These are phyloP conservation scores for Blastocystis sp. DNA, from an alignment of 352 stramenopile genomes.

Conservation along the genomic window DNA sequence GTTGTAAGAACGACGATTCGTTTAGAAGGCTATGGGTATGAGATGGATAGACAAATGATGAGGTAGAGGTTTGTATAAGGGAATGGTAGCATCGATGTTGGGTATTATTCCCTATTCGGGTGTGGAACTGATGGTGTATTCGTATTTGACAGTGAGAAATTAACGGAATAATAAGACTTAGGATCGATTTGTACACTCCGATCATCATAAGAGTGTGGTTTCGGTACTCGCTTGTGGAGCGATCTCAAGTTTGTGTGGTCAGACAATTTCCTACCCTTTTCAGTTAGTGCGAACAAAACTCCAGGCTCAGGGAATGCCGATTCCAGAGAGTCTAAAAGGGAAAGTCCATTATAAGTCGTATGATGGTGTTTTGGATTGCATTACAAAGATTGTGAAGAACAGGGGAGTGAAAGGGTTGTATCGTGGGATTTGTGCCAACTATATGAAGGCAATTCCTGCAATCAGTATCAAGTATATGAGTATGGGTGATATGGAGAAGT, in stretches of 20 bases:
- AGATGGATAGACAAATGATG: neutral
- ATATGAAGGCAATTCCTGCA: slow-evolving; percentile 65
- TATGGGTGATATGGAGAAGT: neutral
- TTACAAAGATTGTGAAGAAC: slow-evolving; percentile 63
- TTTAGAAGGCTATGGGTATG: slow-evolving; percentile 57
- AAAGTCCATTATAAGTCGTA: slow-evolving; percentile 63
- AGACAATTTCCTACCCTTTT: slow-evolving; percentile 65
- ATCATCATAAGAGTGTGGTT: slow-evolving; percentile 10
- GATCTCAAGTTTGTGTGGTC: slow-evolving; percentile 61
- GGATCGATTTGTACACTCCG: slow-evolving; percentile 15
- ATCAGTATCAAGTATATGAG: slow-evolving; percentile 64
- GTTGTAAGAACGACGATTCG: slow-evolving; percentile 62
- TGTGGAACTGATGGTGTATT: slow-evolving; percentile 65
- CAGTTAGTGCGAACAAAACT: slow-evolving; percentile 65
- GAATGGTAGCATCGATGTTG: slow-evolving; percentile 63
- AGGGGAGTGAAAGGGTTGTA: slow-evolving; percentile 64
- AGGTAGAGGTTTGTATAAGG: slow-evolving; percentile 63
- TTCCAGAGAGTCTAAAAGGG: neutral
- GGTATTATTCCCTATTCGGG: slow-evolving; percentile 65
- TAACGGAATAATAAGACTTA: neutral
- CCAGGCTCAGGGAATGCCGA: slow-evolving; percentile 66
- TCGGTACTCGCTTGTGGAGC: slow-evolving; percentile 62
- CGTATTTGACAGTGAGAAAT: slow-evolving; percentile 48
- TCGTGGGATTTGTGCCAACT: slow-evolving; percentile 63
- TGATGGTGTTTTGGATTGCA: slow-evolving; percentile 63